Evolutionary conservation across 768 basidiomycete genomes (phyloP).

Genomic region (Amanita rimosa): DNA sequence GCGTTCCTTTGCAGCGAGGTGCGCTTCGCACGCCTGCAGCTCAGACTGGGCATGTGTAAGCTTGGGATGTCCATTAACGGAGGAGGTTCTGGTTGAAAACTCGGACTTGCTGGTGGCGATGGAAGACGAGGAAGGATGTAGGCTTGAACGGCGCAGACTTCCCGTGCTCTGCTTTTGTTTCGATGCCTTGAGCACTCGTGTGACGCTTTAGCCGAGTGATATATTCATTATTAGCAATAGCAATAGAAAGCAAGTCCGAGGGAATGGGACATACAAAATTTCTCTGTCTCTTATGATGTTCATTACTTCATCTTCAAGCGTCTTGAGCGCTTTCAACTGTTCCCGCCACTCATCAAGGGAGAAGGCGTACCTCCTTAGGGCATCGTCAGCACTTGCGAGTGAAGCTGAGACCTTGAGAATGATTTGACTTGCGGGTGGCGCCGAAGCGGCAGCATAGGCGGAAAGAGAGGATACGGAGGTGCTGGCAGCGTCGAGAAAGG

Average conservation of each 20-base stretch:
- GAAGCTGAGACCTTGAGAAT: conserved; percentile 47
- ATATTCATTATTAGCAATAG: no score
- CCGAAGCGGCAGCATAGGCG: conserved; percentile 62
- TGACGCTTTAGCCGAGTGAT: conserved; percentile 37
- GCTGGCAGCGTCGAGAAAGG: conserved; percentile 47
- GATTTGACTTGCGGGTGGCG: conserved; percentile 40
- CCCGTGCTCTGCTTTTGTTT: conserved; percentile 27
- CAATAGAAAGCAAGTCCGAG: not conserved
- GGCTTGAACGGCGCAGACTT: conserved; percentile 26
- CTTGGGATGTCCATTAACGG: conserved; percentile 29
- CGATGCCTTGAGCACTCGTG: conserved; percentile 69
- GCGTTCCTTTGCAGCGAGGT: conserved; percentile 57
- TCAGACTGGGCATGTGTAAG: conserved; percentile 61
- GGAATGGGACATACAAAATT: conserved; percentile 50
- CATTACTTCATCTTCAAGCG: conserved; percentile 61
- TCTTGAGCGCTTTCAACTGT: conserved; percentile 46
- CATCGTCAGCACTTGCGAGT: conserved; percentile 57
- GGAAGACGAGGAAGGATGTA: conserved; percentile 27
- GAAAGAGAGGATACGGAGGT: conserved; percentile 53
- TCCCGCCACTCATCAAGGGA: conserved; percentile 60
- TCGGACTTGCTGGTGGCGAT: conserved; percentile 28
- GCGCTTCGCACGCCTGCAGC: conserved; percentile 73
- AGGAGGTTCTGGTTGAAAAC: conserved; percentile 11
- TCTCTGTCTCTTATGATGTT: conserved; percentile 67
- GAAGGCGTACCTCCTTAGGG: conserved; percentile 45